Conservation (phyloP, 2,329 filamentous ascomycete species). For the Colletotrichum sp. region DNA sequence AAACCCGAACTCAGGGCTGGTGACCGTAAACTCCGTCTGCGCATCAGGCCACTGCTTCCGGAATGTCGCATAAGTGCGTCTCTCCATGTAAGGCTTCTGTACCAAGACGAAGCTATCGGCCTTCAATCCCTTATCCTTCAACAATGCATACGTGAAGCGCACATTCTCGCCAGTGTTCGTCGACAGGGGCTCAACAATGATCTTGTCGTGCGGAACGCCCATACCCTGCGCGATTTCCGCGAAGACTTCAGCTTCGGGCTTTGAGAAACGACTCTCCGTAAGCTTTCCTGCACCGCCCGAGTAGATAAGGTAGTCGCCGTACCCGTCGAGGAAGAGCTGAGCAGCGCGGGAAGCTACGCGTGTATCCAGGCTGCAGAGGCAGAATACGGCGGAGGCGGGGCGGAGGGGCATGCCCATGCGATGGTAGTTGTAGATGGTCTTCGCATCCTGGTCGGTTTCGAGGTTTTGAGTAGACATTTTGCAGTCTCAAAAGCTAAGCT, state of each 20-base stretch:
- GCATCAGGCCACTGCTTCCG: constrained; percentile 48
- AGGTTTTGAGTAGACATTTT: not conserved
- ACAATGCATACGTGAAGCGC: constrained; percentile 43
- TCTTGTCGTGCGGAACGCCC: constrained; percentile 42
- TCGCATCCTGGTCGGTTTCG: constrained; percentile 33
- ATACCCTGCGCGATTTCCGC: constrained; percentile 42
- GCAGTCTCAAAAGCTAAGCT: not conserved
- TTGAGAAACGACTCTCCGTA: constrained; percentile 40
- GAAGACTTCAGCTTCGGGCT: constrained; percentile 48
- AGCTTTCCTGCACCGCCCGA: constrained; percentile 47
- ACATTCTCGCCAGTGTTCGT: constrained; percentile 54
- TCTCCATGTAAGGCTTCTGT: constrained; percentile 55
- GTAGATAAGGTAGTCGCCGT: constrained; percentile 45
- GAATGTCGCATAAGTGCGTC: constrained; percentile 50
- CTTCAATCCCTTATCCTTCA: constrained; percentile 29
- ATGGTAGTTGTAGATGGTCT: constrained; percentile 48
- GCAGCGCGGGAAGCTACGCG: constrained; percentile 48
- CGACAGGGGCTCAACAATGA: constrained; percentile 43
- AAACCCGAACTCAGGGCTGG: constrained; percentile 43
- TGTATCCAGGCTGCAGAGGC: constrained; percentile 51
- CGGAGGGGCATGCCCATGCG: constrained; percentile 39
- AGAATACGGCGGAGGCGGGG: constrained; percentile 48
- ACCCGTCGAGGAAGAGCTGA: constrained; percentile 43
- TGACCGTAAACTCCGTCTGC: constrained; percentile 39
- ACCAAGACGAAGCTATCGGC: constrained; percentile 44